Evolutionary conservation across 768 basidiomycete genomes (phyloP).

Genomic region (Terana coerulea): DNA sequence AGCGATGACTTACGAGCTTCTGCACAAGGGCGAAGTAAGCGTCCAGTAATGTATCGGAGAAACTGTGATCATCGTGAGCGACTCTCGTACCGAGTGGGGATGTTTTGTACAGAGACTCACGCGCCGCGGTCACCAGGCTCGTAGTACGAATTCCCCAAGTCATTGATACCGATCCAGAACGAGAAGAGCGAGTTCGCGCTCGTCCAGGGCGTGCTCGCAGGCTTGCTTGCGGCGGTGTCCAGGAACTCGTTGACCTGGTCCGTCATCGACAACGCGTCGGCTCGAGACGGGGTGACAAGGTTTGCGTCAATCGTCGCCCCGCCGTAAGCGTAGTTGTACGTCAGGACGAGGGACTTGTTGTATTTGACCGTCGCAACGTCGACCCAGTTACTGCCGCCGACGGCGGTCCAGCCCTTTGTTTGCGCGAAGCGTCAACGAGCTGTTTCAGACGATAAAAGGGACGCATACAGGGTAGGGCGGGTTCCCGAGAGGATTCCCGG

Average conservation of each 20-base stretch:
- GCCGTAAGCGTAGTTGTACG: slow-evolving; percentile 65
- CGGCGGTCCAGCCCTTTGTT: slow-evolving; percentile 45
- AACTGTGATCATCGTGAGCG: slow-evolving; percentile 31
- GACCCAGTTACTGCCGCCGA: slow-evolving; percentile 58
- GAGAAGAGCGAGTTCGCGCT: slow-evolving; percentile 56
- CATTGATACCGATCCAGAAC: slow-evolving; percentile 73
- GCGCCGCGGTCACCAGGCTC: slow-evolving; percentile 43
- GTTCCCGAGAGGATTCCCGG: slow-evolving; percentile 50
- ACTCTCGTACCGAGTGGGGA: not conserved
- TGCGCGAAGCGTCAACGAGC: no score
- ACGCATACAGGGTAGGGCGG: slow-evolving; percentile 43
- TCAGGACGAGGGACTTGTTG: slow-evolving; percentile 52
- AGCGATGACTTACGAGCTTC: slow-evolving; percentile 46
- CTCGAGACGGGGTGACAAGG: slow-evolving; percentile 49
- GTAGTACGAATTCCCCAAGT: slow-evolving; percentile 55
- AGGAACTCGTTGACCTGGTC: slow-evolving; percentile 68
- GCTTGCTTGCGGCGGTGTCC: slow-evolving; percentile 40
- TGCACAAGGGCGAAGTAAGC: slow-evolving; percentile 49
- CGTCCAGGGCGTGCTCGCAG: slow-evolving; percentile 51
- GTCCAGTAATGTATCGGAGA: slow-evolving; percentile 44
- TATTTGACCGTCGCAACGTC: slow-evolving; percentile 47
- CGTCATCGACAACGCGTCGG: slow-evolving; percentile 49
- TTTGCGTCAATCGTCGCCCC: slow-evolving; percentile 61
- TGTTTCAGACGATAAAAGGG: no score
- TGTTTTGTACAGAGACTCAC: slow-evolving; percentile 41